Base-by-base conservation (phyloP, 257 asterid species). In the Handroanthus guayacan region DNA sequence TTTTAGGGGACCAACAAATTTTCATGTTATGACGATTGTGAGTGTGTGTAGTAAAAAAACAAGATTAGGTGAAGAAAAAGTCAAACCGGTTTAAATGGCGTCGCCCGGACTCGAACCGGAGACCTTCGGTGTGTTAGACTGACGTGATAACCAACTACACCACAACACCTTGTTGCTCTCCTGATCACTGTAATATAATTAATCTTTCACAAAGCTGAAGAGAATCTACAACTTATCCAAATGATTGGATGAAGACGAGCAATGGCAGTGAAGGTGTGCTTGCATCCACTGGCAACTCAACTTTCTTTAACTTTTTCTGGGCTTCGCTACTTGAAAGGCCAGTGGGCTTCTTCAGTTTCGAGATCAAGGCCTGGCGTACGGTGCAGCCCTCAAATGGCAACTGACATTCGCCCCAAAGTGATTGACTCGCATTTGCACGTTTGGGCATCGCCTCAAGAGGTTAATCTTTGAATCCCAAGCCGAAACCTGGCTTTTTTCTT, bases 111-210 rank as follows among this genome's bases (percentile, higher is more conserved):
- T 88, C 87, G 89, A 89, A 86, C 91, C 92, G 93, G 97, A 87
- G 97, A 90, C 97, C 97, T 92, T 90, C 97, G 88, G 97, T 89
- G 97, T 92, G 97, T 92, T 92, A 90, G 96, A 94, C 97, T 90
- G 97, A 94, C 97, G 93, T 90, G 94, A 90, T 94, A 94, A 92
- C 98, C 98, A 91, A 90, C 98, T 93, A 93, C 98, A 93, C 96
- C 96, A 93, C 93, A 93, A 92, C 77, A 92, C 91, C 97, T 4
- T 2, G 0, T 3, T 47, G 52, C 3, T 8, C 1, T 11, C 4
- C 2, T 16, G 5, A 1, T 25, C 31, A 25, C 31, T 25, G 31
- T 1, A 25, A 25, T 25, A 1, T 25, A 1, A 25, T 25, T 25
- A 25, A 25, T 25, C 17, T 12, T 2, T 48, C 9, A 7, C 0